These are phyloP conservation scores for Penicillium verhagenii DNA, from an alignment of 495 filamentous ascomycete species.

Conservation along the genomic window DNA sequence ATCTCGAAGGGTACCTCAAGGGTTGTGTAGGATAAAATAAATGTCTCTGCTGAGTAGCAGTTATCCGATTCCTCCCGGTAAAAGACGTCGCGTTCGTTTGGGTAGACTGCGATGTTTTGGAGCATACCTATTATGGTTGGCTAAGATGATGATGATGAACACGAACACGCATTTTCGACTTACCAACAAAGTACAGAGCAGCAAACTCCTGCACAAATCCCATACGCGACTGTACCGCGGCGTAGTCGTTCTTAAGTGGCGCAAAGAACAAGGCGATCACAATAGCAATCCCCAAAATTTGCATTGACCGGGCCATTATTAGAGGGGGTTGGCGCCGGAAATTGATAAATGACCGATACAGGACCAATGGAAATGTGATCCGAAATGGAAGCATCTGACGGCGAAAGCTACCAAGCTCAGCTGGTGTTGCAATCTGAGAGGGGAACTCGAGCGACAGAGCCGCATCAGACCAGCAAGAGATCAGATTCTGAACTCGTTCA, in stretches of 20 bases:
- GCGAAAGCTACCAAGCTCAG: slow-evolving; percentile 64
- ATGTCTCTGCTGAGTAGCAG: slow-evolving; percentile 64
- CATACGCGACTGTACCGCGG: slow-evolving; percentile 65
- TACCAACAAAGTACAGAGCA: slow-evolving; percentile 70
- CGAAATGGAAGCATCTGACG: slow-evolving; percentile 59
- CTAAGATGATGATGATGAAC: not conserved
- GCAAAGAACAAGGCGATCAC: slow-evolving; percentile 71
- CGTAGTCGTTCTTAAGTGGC: slow-evolving; percentile 64
- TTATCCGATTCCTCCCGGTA: slow-evolving; percentile 69
- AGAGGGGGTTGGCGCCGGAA: slow-evolving; percentile 63
- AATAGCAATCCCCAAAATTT: slow-evolving; percentile 64
- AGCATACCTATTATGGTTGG: slow-evolving; percentile 58
- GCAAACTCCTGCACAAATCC: slow-evolving; percentile 69
- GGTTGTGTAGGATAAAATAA: slow-evolving; percentile 64
- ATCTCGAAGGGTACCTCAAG: slow-evolving; percentile 71
- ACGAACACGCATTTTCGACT: slow-evolving; percentile 41
- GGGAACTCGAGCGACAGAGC: slow-evolving; percentile 22
- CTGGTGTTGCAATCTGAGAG: slow-evolving; percentile 59
- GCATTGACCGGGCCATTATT: slow-evolving; percentile 63
- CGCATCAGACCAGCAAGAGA: slow-evolving; percentile 38
- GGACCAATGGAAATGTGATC: slow-evolving; percentile 60
- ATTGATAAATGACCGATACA: slow-evolving; percentile 64
- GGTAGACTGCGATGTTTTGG: slow-evolving; percentile 73
- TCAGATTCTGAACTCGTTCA: slow-evolving; percentile 56
- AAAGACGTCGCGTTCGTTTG: slow-evolving; percentile 65